A percentile compares a stretch with the other conserved stretches of the same genome.
These are phyloP conservation scores for Neostapfia colusana DNA, from an alignment of 176 grass and related monocot species.

Conservation along the genomic window DNA sequence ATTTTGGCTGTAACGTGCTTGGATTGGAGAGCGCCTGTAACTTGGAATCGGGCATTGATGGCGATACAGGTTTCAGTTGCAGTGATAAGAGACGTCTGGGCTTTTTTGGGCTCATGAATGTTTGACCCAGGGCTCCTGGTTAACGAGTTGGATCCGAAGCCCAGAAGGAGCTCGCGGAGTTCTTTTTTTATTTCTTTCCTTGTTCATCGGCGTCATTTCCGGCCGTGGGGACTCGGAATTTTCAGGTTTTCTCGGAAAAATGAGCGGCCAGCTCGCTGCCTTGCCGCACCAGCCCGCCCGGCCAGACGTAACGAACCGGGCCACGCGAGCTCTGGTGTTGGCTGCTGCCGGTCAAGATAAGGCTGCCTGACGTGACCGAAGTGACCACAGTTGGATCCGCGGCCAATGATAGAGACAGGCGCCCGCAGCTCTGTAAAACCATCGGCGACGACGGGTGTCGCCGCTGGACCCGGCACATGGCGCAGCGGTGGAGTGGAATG, in stretches of 20 bases:
- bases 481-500: background rate
- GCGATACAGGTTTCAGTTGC: background rate
- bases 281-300: background rate
- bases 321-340: conserved; percentile 7
- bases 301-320: conserved; percentile 32
- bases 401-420: background rate
- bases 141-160: too few relatives aligned
- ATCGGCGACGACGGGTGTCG: background rate
- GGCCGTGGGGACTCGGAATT: background rate
- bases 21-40: conserved; percentile 20
- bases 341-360: conserved; percentile 5
- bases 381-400: too few relatives aligned
- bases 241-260: background rate
- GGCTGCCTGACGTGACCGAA: background rate
- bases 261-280: background rate
- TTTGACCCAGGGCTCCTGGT: too few relatives aligned
- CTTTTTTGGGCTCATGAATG: background rate
- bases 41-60: background rate
- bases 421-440: background rate
- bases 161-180: background rate
- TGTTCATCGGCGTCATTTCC: background rate
- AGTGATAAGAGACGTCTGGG: background rate
- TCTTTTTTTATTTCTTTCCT: background rate
- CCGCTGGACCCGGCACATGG: background rate
- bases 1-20: conserved; percentile 49